Evolutionary conservation across 306 rosid genomes (phyloP).

Genomic region (Potentilla sterilis): DNA sequence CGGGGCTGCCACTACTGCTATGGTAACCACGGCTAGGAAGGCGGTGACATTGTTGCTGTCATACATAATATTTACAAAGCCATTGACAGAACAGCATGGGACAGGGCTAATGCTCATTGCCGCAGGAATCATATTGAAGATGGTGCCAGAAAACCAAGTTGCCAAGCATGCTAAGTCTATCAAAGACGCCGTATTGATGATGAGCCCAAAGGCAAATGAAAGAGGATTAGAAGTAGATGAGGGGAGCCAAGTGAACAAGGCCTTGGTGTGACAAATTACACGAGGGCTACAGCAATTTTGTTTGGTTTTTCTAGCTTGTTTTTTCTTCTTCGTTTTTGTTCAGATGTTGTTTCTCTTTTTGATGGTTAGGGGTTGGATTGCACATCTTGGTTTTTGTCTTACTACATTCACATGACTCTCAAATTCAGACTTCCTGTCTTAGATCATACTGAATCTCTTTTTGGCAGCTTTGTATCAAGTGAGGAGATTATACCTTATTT

Average conservation of each 20-base stretch:
- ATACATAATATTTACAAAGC: conserved; percentile 67
- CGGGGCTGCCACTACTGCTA: conserved; percentile 63
- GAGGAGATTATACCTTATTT: no score
- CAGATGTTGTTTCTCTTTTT: no score
- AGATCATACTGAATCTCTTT: no score
- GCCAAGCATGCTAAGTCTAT: conserved; percentile 19
- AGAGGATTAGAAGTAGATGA: conserved; percentile 29
- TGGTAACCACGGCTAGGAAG: conserved; percentile 69
- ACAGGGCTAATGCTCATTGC: conserved; percentile 54
- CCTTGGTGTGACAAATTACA: conserved; percentile 30
- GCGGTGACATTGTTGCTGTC: conserved; percentile 61
- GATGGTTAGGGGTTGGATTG: no score
- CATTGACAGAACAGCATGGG: conserved; percentile 61
- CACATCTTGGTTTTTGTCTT: no score
- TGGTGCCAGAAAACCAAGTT: conserved; percentile 41
- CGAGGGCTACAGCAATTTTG: background rate
- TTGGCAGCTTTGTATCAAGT: no score
- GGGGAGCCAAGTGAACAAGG: conserved; percentile 29
- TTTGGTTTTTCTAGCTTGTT: background rate
- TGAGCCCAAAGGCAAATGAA: background rate
- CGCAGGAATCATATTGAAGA: conserved; percentile 52
- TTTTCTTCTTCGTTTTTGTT: background rate
- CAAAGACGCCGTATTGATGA: conserved; percentile 7
- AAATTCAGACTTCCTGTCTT: no score
- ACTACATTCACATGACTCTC: no score